A percentile compares a stretch with the other conserved stretches of the same genome.
Conservation (phyloP, 2,329 filamentous ascomycete species). For the Neofusicoccum kwambonambiense region DNA sequence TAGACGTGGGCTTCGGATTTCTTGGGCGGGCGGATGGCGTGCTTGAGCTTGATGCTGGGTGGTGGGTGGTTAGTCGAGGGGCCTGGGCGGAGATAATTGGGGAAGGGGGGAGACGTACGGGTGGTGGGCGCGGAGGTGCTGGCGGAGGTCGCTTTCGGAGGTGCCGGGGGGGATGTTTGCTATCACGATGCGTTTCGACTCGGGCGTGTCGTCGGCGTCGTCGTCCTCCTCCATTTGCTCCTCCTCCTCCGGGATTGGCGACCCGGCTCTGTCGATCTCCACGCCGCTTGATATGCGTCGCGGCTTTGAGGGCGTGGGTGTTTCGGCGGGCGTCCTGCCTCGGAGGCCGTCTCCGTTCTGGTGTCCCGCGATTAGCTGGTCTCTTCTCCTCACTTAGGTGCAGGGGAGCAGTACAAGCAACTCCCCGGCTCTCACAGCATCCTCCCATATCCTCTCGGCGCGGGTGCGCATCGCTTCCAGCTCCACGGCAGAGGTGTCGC, state of each 20-base stretch:
- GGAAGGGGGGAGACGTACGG: neutral
- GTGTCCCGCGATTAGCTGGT: too few species aligned
- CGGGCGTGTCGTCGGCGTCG: neutral
- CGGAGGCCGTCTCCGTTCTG: neutral
- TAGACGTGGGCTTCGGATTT: conserved; percentile 3
- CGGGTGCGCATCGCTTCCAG: conserved; percentile 1
- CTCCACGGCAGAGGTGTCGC: neutral
- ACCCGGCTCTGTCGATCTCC: neutral
- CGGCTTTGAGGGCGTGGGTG: neutral
- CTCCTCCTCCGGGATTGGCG: neutral
- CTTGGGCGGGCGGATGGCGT: neutral
- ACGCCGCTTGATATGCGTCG: neutral
- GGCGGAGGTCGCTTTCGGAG: neutral
- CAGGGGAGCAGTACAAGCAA: neutral
- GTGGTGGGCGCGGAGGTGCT: neutral
- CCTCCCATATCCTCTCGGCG: conserved; percentile 14
- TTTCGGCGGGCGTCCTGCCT: neutral
- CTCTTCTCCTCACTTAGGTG: too few species aligned
- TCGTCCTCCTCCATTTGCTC: neutral
- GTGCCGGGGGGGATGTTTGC: neutral
- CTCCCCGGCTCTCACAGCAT: conserved; percentile 1
- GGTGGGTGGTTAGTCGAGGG: neutral
- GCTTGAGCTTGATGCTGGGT: neutral
- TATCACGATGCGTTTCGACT: neutral
- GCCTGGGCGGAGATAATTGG: too few species aligned